Evolutionary conservation across 2,329 filamentous ascomycete species (phyloP), one percentile per base, ranked within the genome.

Genomic region (Pochonia chlamydosporia): DNA sequence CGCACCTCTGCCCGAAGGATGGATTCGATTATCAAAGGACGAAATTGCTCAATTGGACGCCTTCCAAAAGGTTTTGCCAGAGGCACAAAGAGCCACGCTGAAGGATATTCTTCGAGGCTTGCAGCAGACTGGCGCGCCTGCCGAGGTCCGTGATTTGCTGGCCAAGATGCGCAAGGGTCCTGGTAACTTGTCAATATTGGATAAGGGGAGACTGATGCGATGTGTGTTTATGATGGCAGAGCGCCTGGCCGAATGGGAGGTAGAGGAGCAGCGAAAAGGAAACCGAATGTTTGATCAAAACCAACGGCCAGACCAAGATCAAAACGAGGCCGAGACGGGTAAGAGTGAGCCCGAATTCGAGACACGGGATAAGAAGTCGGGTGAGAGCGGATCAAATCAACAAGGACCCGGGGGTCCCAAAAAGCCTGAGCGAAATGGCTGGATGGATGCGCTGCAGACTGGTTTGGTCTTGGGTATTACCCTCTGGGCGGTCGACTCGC

Each of bases 81-180:
- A 75, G 46, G 73, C 74, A n/a, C 82, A 88, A 65, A 72, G 73
- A 33, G 66, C 79, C 43, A 69, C 75, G 20, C 64, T 90, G 49
- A 74, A 81, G 49, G 73, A 78, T 41, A 73, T 82, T 8, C 67
- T 87, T n/a, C 69, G 77, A 51, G 70, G 76, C 24, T 75, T 92
- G 51, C 81, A 83, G 67, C 73, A 75, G 50, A 74, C 82, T 36
- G 89, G 89, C 9, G 79, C 89, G 14, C 87, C 89, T 1, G 58
- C 68, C 20, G 87, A 89, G 60, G 67, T 89, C 16, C 76, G 78
- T 46, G 76, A 84, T 33, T 58, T 81, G 49, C 63, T 81, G 36
- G 60, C 65, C 31, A 76, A 78, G 53, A 75, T 85, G 55, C 61
- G 71, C 71, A 58, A 68, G 62, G 63, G 74, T 10, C 79, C 81